Base-by-base conservation (phyloP, 1,284 basidiomycete genomes). In the Cutaneotrichosporon arboriforme region DNA sequence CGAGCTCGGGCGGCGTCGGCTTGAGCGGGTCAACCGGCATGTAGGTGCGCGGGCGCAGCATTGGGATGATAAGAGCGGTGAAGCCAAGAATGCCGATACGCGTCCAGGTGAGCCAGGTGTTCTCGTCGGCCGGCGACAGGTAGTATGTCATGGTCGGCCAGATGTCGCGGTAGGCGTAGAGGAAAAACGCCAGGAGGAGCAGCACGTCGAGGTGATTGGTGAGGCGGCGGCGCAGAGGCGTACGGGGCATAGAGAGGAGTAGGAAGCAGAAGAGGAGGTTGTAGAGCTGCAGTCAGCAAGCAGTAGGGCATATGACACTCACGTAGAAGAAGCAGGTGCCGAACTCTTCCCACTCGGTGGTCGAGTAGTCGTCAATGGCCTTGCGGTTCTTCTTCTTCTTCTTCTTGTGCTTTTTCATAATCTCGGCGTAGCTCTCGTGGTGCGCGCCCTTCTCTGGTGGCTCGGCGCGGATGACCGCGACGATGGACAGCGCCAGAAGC, bases 91-190 rank as follows among this genome's bases (percentile, higher is more conserved):
- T 50, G 65, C 18, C 66, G n/a, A 75, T 57, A 35, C 76, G 66
- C 2, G 67, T 57, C 74, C 74, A 81, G 13, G 62, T 75, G 47
- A 67, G 76, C 3, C 63, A 50, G n/a, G 64, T 71, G 41, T 70
- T 51, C 23, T 66, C 57, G 57, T 83, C 81, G 1, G 70, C 61
- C 0, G 80, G 78, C 4, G 43, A 46, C 8, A 77, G 67, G 36
- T 73, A 66, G 58, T 67, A 83, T 0, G 83, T 86, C 17, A 78
- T 73, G 5, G 84, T 66, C 9, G 85, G 84, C 69, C 79, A 82
- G 18, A 86, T 52, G 66, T 87, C 84, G n/a, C 84, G 79, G 66
- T 84, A 84, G 9, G 74, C 69, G 65, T 81, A 85, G 14, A 81
- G 72, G 3, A 50, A 62, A 61, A 77, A 79, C 0, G 74, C 75